A percentile compares a stretch with the other conserved stretches of the same genome.
Evolutionary conservation across 176 grass and related monocot species (phyloP).

Genomic region (Thalia dealbata): DNA sequence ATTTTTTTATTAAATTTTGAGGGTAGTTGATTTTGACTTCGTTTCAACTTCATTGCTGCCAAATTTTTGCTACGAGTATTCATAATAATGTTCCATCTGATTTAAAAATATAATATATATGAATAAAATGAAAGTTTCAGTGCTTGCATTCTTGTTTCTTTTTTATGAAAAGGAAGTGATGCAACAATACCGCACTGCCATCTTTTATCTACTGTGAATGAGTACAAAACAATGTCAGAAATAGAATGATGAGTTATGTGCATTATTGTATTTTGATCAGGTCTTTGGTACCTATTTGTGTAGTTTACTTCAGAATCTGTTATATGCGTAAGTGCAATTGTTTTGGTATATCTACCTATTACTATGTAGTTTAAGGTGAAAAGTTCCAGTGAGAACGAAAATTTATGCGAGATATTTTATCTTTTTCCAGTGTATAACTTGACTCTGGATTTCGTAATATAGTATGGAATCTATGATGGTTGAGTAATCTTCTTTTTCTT

Average conservation of each 20-base stretch:
- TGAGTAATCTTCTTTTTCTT: background rate
- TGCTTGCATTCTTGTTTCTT: too few species aligned
- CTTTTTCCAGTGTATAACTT: background rate
- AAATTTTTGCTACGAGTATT: background rate
- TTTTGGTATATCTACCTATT: background rate
- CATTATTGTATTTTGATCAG: background rate
- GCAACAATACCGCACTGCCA: too few species aligned
- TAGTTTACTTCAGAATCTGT: background rate
- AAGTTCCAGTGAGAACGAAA: background rate
- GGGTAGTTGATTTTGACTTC: background rate
- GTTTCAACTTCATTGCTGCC: background rate
- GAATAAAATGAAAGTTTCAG: background rate
- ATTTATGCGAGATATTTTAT: background rate
- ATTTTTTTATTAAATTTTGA: background rate
- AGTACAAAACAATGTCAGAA: too few species aligned
- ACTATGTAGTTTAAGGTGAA: background rate
- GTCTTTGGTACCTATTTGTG: background rate
- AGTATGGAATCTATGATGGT: background rate
- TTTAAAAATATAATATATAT: background rate
- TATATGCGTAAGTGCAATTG: background rate
- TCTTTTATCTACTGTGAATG: too few species aligned
- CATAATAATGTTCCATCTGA: background rate
- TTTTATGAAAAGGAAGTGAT: too few species aligned
- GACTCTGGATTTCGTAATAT: background rate
- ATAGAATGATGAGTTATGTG: too few species aligned